phyloP scores from a whole-genome alignment of 2,329 filamentous ascomycete species.

The Fusarium neocosmosporiellum region DNA sequence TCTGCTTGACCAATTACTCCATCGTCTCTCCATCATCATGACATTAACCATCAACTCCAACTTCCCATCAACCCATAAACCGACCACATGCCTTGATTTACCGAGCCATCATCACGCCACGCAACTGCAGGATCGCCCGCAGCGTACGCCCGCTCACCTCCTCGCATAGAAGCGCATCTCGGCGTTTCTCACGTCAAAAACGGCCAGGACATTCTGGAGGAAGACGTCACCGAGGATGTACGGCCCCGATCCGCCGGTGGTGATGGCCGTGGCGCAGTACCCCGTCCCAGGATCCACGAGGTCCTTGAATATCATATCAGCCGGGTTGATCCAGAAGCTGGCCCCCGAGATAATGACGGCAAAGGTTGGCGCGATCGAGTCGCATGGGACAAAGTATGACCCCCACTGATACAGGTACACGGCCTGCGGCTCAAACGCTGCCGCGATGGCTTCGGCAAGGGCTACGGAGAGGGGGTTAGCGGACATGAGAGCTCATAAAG shows the following conservation, averaged over 20 bases:
- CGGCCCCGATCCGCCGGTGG: slow-evolving; percentile 57
- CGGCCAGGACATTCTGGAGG: slow-evolving; percentile 61
- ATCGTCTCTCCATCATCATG: background rate
- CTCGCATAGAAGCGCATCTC: slow-evolving; percentile 58
- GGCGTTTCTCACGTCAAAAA: slow-evolving; percentile 60
- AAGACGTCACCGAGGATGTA: slow-evolving; percentile 64
- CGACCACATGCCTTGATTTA: slow-evolving; percentile 3
- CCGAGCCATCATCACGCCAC: slow-evolving; percentile 16
- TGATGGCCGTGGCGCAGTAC: slow-evolving; percentile 60
- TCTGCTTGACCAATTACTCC: background rate
- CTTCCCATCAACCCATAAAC: background rate
- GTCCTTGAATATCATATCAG: slow-evolving; percentile 59
- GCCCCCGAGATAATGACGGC: slow-evolving; percentile 57
- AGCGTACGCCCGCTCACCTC: slow-evolving; percentile 3
- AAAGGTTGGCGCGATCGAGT: slow-evolving; percentile 58
- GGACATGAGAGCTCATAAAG: too few relatives aligned
- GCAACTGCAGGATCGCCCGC: background rate
- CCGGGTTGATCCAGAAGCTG: slow-evolving; percentile 60
- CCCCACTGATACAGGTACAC: slow-evolving; percentile 60
- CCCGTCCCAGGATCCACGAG: slow-evolving; percentile 57
- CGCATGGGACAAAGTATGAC: slow-evolving; percentile 61
- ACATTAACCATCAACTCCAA: background rate
- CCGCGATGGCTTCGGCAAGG: slow-evolving; percentile 61
- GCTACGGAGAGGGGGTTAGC: slow-evolving; percentile 42
- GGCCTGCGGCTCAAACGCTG: slow-evolving; percentile 58